Evolutionary conservation across 2,329 filamentous ascomycete species (phyloP), one percentile per base, ranked within the genome.

Genomic region (Talaromyces sp.): DNA sequence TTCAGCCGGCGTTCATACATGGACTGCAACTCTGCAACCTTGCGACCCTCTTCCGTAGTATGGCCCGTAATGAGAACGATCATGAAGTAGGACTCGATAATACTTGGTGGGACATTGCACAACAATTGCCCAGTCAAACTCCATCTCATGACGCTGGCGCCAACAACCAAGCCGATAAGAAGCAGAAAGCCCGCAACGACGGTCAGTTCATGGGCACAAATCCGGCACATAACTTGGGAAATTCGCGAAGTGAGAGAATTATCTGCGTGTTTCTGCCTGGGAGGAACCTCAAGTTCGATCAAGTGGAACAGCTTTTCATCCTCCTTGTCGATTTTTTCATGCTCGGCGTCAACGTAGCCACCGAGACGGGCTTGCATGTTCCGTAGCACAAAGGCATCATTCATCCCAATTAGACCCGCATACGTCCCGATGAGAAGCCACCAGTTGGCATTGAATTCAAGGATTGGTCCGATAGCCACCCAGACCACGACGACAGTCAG

Each of bases 401-500:
- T 69, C 52, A 78, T 69, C 2, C 77, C 77, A 46, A 79, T 68
- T 5, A 80, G 68, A 2, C 77, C 77, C 0, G 77, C 76, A 61
- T 78, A 80, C 0, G 77, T 79, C 11, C 77, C 77, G 50, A 79
- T 78, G 15, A 79, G 69, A 0, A 79, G 70, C 72, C 75, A 78
- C 77, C 77, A 80, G 64, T 76, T 78, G 58, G 68, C 64, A 58
- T 72, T 69, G 62, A 75, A 79, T 2, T 69, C 45, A 58, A 79
- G 69, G 3, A 68, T 45, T 3, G 72, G 72, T 1, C 77, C 77
- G 8, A 77, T 66, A 5, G 68, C 64, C 9, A 75, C 53, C 77
- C 77, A 79, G 2, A 66, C 65, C 13, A 67, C 61, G 21, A 73
- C 63, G 17, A 77, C 75, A 6, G 67, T 41, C 3, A 73, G 39